Evolutionary conservation across 2,329 filamentous ascomycete genomes (phyloP), one percentile per base, ranked within the genome.

Genomic region (Alternaria ventricosa): DNA sequence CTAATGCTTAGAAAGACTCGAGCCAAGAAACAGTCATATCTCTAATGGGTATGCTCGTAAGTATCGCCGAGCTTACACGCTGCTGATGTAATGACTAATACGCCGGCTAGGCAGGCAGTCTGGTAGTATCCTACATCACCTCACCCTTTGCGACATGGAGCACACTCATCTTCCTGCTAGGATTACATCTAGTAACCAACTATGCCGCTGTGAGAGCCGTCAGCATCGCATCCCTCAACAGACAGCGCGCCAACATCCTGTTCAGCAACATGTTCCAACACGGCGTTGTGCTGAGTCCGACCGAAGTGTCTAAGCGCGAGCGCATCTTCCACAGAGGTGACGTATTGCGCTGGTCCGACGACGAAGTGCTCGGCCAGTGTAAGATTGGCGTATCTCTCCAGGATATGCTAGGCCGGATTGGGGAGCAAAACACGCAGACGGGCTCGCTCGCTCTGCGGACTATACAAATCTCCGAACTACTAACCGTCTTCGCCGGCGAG

Each of bases 11-110:
- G 83, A 90, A 97, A 86, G 95, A 98, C 78, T 94, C 94, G 12
- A 96, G 92, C 69, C 96, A 98, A 82, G 96, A 98, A 81, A 98
- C 95, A 0, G 89, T 97, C 20, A 92, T 99, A 60, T 95, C 93
- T 3, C 84, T 98, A 25, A 66, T 97, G 33, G 96, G 96, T 3
- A 94, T 98, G 87, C 85, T 97, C 55, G 86, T 87, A 79, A 76
- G 83, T 58, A 58, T 43, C 75, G 33, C 53, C 65, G 18, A 41
- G n/a, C 30, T 6, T 47, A 33, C 44, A 20, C 22, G 27, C 15
- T 45, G 15, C 15, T n/a, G 12, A n/a, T 28, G 45, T 11, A 25
- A 54, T 60, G 43, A 60, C 62, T 74, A 47, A 73, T 55, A 68
- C 58, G 7, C 63, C 62, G 62, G 61, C 64, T 41, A 87, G 83